Conservation (phyloP, 2,329 filamentous ascomycete species). For the Trichoderma breve region DNA sequence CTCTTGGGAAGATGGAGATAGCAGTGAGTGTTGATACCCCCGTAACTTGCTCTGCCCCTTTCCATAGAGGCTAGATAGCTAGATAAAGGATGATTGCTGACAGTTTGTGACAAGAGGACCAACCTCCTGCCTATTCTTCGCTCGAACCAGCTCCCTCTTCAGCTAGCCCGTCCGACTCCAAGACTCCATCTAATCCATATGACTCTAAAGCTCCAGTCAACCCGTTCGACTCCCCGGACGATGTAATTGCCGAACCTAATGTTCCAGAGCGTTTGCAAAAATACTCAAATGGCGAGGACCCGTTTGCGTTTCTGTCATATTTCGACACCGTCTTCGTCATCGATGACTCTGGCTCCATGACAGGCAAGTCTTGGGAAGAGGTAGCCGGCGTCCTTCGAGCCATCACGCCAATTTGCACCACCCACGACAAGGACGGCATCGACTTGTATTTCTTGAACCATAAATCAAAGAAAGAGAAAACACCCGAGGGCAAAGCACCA, state of each 20-base stretch:
- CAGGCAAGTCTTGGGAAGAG: constrained; percentile 72
- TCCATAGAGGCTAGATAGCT: neutral
- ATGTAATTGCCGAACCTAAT: neutral
- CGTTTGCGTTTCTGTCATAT: constrained; percentile 69
- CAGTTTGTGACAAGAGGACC: neutral
- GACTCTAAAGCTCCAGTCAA: constrained; percentile 18
- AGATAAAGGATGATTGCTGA: neutral
- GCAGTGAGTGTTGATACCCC: neutral
- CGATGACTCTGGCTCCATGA: constrained; percentile 90
- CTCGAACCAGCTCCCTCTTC: neutral
- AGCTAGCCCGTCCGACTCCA: neutral
- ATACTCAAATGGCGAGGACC: constrained; percentile 55
- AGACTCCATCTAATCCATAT: neutral
- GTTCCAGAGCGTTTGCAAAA: constrained; percentile 26
- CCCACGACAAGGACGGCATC: constrained; percentile 78
- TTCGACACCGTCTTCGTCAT: constrained; percentile 92
- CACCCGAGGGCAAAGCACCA: constrained; percentile 39
- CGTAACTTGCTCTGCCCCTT: neutral
- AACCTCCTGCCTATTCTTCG: neutral
- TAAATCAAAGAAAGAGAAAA: constrained; percentile 38
- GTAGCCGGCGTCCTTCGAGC: constrained; percentile 65
- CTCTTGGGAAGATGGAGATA: neutral
- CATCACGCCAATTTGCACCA: constrained; percentile 79
- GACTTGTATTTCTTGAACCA: constrained; percentile 92
- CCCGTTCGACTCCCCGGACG: neutral